Base-by-base conservation (phyloP, 495 filamentous ascomycete genomes). In the Aspergillus bertholletiae region DNA sequence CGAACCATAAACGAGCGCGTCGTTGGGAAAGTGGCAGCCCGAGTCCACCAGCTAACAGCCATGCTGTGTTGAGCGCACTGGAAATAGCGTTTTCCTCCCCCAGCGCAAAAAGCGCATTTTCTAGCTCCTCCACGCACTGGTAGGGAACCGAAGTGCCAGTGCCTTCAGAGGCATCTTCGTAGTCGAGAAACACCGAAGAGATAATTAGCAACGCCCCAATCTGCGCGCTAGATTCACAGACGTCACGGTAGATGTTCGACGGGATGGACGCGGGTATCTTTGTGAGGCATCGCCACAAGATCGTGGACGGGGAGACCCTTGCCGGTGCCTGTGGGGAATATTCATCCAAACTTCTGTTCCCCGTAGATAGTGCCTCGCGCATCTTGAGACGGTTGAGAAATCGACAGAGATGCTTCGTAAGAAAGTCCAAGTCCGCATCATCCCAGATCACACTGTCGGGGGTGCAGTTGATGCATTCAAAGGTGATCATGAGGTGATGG, bases 361-460 rank as follows among this genome's bases (percentile, higher is more conserved):
- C 9, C 7, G 32, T 23, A 28, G 21, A 50, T 27, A 8, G 5
- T 12, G 2, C 1, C 7, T 20, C 22, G 22, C 18, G 9, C 18
- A 22, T 12, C 8, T 22, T 43, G 17, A 43, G 3, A 18, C 39
- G 39, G 17, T 7, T 9, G 8, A 43, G 7, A 4, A 43, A 22
- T 23, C 26, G 30, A 9, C 24, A 18, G 17, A 56, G 22, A 13
- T 27, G n/a, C n/a, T 26, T 22, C 22, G 39, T 28, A 11, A 56
- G 46, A n/a, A 41, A 22, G n/a, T n/a, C 27, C 21, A 56, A 26
- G 18, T 56, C 53, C 6, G 20, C 12, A n/a, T 49, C 32, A 30
- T 49, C 46, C 53, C 53, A 56, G 9, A 56, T 34, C 15, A 56
- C 43, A 24, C 53, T 56, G 13, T 56, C 53, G 12, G 53, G n/a